Base-by-base conservation (phyloP, 257 asterid species). In the Cordia subcordata region DNA sequence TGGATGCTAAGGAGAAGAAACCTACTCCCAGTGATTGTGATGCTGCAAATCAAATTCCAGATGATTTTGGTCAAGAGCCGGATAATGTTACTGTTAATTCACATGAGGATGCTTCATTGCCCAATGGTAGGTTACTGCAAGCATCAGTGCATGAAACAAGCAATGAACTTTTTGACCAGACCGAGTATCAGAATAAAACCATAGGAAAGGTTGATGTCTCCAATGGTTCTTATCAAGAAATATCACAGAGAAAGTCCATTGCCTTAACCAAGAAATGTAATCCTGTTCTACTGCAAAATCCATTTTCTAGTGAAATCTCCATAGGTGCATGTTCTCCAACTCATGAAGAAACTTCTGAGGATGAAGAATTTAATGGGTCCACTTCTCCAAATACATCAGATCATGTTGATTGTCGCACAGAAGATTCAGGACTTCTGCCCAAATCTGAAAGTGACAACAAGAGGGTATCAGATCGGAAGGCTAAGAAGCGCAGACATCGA, bases 401-500 rank as follows among this genome's bases (percentile, higher is more conserved):
- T 53, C 72, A 63, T 58, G 78, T 76, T 63, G 85, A 72, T 51
- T 77, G 74, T 68, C 62, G 39, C 70, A 73, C 73, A n/a, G 89
- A 80, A 64, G 85, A 79, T 53, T 60, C 66, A 17, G 83, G 59
- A 66, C 51, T 75, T 22, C 62, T 66, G 59, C 78, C 53, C 67
- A 81, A 77, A 74, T 65, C 68, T 45, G 88, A 79, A 70, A 67
- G 57, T 63, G 86, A 82, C 64, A 86, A 79, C 58, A 68, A 44
- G 47, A 70, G 68, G 47, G 46, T 64, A 62, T 73, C 77, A 53
- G 77, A 73, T 58, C 87, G 99, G 56, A 83, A 72, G 73, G 58
- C 80, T 55, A 93, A 71, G 71, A 93, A 81, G 70, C 90, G 85
- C 16, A 82, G 94, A 82, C 90, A 87, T 52, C 85, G 84, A 45